These are phyloP conservation scores for Gaeumannomyces sp. DNA, from an alignment of 2,329 filamentous ascomycete genomes.

Conservation along the genomic window DNA sequence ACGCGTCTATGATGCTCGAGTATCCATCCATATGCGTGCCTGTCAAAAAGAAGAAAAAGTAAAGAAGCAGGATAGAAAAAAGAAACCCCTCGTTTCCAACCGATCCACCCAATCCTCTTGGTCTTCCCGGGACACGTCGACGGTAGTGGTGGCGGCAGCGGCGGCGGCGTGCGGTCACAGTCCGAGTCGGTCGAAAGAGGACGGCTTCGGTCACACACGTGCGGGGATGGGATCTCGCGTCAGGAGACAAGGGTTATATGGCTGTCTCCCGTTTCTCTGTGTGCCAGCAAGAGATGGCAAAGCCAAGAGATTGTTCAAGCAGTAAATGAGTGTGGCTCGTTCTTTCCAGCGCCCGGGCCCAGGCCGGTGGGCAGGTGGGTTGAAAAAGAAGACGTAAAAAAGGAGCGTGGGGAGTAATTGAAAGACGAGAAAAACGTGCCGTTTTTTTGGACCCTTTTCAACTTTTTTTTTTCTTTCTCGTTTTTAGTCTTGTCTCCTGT, in stretches of 20 bases:
- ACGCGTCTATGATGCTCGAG: neutral
- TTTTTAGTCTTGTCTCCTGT: neutral
- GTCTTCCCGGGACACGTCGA: neutral
- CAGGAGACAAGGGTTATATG: neutral
- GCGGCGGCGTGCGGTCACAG: no score
- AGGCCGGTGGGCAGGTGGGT: neutral
- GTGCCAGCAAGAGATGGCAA: neutral
- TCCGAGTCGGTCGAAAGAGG: no score
- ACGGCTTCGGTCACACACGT: neutral
- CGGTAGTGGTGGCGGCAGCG: no score
- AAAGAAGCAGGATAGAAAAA: neutral
- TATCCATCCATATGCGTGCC: no score
- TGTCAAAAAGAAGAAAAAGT: neutral
- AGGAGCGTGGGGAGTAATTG: neutral
- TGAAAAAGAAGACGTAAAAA: neutral
- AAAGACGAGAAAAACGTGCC: neutral
- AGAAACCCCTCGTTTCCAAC: neutral
- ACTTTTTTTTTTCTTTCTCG: neutral
- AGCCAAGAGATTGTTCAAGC: neutral
- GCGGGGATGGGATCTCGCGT: neutral
- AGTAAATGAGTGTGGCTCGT: neutral
- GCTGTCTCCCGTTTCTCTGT: neutral
- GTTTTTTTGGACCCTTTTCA: neutral
- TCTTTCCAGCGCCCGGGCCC: neutral
- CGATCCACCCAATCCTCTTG: neutral